Evolutionary conservation across 2,329 filamentous ascomycete species (phyloP).

Genomic region (Alternaria arbusti): DNA sequence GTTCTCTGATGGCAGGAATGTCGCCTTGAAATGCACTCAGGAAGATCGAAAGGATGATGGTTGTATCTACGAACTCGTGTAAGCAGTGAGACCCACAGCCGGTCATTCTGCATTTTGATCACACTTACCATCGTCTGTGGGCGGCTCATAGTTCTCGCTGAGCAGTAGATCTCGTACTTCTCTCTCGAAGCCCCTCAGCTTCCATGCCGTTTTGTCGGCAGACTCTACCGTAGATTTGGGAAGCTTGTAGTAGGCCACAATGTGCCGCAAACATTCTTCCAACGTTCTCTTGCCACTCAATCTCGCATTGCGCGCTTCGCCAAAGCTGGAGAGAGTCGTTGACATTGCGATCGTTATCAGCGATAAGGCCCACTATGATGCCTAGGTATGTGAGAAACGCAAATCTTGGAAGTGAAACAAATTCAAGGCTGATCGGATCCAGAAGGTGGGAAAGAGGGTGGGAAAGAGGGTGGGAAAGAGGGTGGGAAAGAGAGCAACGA

Average conservation of each 20-base stretch:
- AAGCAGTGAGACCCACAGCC: not conserved
- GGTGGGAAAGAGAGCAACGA: not conserved
- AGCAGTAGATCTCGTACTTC: constrained; percentile 8
- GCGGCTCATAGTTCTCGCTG: not conserved
- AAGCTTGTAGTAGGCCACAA: constrained; percentile 7
- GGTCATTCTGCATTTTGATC: not conserved
- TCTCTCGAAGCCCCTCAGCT: constrained; percentile 3
- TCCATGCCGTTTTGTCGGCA: constrained; percentile 4
- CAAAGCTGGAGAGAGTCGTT: constrained; percentile 4
- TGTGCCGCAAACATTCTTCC: constrained; percentile 7
- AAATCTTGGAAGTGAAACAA: not conserved
- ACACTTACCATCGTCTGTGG: constrained; percentile 6
- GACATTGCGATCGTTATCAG: constrained; percentile 4
- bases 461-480: not conserved
- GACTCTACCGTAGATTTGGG: constrained; percentile 5
- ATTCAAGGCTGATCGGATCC: not conserved
- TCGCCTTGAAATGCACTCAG: constrained; percentile 7
- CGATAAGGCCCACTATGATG: constrained; percentile 1
- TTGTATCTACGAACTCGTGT: not conserved
- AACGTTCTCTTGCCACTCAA: not conserved
- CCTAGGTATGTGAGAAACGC: not conserved
- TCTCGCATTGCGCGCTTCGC: constrained; percentile 2
- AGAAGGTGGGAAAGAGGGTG: not conserved
- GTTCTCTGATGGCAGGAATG: constrained; percentile 2
- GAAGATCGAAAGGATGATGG: constrained; percentile 7